phyloP scores from a whole-genome alignment of 1,139 yeast genomes.

The Hansenula anomala region DNA sequence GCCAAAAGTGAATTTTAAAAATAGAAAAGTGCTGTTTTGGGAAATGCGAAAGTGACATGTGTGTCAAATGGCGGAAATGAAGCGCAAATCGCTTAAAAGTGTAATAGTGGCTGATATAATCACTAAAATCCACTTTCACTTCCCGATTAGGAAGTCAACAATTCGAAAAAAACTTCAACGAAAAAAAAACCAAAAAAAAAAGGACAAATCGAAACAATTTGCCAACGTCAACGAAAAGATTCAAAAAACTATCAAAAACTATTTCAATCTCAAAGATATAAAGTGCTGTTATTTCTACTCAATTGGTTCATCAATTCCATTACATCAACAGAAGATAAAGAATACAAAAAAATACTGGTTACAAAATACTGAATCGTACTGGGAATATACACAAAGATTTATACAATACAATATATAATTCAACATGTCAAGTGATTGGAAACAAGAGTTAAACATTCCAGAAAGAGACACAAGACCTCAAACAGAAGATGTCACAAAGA shows the following conservation, averaged over 20 bases:
- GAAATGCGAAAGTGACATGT: too few relatives aligned
- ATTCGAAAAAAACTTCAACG: not conserved
- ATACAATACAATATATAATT: not conserved
- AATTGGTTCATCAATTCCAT: too few relatives aligned
- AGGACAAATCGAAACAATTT: not conserved
- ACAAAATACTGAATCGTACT: not conserved
- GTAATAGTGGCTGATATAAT: too few relatives aligned
- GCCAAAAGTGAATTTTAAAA: not conserved
- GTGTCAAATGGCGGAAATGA: too few relatives aligned
- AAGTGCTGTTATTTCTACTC: too few relatives aligned
- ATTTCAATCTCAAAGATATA: too few relatives aligned
- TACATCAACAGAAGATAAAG: too few relatives aligned
- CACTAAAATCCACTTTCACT: not conserved
- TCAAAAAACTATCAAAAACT: too few relatives aligned
- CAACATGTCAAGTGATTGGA: conserved; percentile 49
- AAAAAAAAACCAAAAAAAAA: not conserved
- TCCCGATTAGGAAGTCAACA: not conserved
- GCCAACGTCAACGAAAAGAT: too few relatives aligned
- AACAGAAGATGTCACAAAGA: conserved; percentile 91
- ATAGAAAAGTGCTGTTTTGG: not conserved
- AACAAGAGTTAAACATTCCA: conserved; percentile 68
- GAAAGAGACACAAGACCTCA: conserved; percentile 86
- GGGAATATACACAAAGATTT: not conserved
- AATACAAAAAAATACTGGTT: too few relatives aligned
- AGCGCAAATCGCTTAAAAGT: too few relatives aligned